Conservation (phyloP, 306 rosid genomes). For the Luffa acutangula region DNA sequence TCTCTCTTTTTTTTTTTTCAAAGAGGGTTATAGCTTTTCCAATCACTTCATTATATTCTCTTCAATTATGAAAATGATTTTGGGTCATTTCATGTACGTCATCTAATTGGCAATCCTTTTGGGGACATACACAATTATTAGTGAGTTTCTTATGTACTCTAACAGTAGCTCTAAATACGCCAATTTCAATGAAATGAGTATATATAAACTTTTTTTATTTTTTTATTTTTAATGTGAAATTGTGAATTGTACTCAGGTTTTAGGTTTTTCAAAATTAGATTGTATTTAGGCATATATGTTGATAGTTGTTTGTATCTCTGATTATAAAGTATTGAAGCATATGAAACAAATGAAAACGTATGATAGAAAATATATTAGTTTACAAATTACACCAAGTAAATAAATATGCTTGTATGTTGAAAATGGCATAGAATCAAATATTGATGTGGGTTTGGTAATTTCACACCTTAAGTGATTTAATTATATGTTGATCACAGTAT, state of each 20-base stretch:
- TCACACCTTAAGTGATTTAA: neutral
- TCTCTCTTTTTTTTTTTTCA: neutral
- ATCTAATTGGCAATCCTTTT: neutral
- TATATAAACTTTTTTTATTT: neutral
- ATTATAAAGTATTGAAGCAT: no score
- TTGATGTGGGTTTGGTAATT: neutral
- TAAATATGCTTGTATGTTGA: neutral
- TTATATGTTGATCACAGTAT: neutral
- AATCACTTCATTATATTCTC: conserved; percentile 7
- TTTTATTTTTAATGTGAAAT: neutral
- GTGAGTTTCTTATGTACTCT: neutral
- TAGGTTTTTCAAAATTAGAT: neutral
- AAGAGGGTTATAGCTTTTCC: neutral
- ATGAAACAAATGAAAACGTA: no score
- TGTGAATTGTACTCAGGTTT: neutral
- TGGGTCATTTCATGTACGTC: neutral
- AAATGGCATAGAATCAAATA: neutral
- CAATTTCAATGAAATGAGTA: neutral
- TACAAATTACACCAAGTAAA: neutral
- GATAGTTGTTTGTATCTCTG: no score
- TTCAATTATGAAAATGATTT: conserved; percentile 5
- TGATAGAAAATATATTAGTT: neutral
- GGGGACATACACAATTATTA: neutral
- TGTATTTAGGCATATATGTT: neutral
- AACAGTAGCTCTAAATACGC: neutral